phyloP scores from a whole-genome alignment of 805 yeast genomes.

The Brettanomyces bruxellensis region DNA sequence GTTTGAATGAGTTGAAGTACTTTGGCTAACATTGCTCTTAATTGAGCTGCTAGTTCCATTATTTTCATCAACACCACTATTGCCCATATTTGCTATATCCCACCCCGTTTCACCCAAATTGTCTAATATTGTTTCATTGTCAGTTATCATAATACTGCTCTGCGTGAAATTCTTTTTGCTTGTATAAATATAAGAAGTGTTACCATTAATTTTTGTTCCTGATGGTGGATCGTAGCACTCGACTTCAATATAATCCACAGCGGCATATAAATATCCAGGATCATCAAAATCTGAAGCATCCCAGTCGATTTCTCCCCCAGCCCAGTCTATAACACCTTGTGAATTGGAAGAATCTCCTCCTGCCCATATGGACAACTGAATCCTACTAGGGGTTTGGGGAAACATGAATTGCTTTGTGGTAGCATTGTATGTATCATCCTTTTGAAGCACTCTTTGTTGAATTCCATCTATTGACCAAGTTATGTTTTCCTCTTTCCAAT shows the following conservation, averaged over 20 bases:
- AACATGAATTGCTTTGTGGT: slow-evolving; percentile 48
- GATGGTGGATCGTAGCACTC: slow-evolving; percentile 69
- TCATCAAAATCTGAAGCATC: slow-evolving; percentile 58
- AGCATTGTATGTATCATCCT: slow-evolving; percentile 49
- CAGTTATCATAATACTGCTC: slow-evolving; percentile 49
- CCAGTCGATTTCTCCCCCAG: slow-evolving; percentile 88
- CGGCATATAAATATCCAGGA: slow-evolving; percentile 76
- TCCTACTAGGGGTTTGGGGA: slow-evolving; percentile 70
- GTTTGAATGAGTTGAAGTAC: not conserved
- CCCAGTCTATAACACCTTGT: slow-evolving; percentile 67
- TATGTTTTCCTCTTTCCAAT: slow-evolving; percentile 69
- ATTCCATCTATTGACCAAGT: slow-evolving; percentile 70
- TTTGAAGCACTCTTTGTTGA: slow-evolving; percentile 54
- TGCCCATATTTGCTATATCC: slow-evolving; percentile 30
- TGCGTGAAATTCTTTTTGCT: slow-evolving; percentile 39
- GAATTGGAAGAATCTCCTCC: slow-evolving; percentile 52
- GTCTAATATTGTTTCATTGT: slow-evolving; percentile 52
- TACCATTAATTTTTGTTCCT: slow-evolving; percentile 35
- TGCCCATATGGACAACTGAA: slow-evolving; percentile 74
- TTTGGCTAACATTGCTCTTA: not conserved
- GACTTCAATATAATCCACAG: slow-evolving; percentile 49
- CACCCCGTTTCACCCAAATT: slow-evolving; percentile 58
- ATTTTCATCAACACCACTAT: slow-evolving; percentile 23
- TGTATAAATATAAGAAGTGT: slow-evolving; percentile 39
- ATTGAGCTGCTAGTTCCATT: not conserved